Base-by-base conservation (phyloP, 2,329 filamentous ascomycete genomes). In the Phoma sp. region DNA sequence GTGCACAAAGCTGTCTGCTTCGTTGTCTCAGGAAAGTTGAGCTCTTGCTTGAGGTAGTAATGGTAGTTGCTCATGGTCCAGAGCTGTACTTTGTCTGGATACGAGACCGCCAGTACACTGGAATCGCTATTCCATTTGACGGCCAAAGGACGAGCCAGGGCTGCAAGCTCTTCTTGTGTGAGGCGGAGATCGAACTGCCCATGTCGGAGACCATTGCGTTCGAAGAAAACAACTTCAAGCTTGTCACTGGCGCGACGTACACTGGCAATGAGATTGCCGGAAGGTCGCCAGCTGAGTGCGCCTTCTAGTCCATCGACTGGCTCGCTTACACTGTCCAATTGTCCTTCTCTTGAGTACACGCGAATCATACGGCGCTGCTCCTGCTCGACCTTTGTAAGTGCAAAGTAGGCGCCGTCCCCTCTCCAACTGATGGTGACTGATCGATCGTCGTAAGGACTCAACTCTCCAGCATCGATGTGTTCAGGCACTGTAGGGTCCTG, bases 31-130 rank as follows among this genome's bases (percentile, higher is more conserved):
- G 69, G 68, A 25, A 71, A 69, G 2, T 47, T 44, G 6, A 97
- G 81, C 70, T 97, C 92, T 72, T 96, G 92, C 77, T 99, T 99
- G 13, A 99, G 81, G 73, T 98, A 98, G 85, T 95, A 99, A 71
- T 98, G 91, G 65, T 99, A 99, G 73, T 99, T 99, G 18, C 91
- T 90, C 83, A 89, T 96, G 0, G 92, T 96, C 95, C 95, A 99
- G 1, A 99, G 79, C 70, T 99, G 95, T n/a, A 95, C 78, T 51
- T 86, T 83, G 60, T 92, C 85, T 29, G 80, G 79, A 63, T 93
- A 85, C 1, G 85, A 81, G n/a, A 97, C 87, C 5, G 93, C 92
- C 40, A 99, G 81, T 0, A 96, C 91, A 1, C 88, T 93, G 0
- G 95, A 99, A 71, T 99, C 93, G 4, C 86, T 83, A 69, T 97